A percentile compares a stretch with the other conserved stretches of the same genome.
Evolutionary conservation across 768 basidiomycete species (phyloP).

Genomic region (Lepiota venenata): DNA sequence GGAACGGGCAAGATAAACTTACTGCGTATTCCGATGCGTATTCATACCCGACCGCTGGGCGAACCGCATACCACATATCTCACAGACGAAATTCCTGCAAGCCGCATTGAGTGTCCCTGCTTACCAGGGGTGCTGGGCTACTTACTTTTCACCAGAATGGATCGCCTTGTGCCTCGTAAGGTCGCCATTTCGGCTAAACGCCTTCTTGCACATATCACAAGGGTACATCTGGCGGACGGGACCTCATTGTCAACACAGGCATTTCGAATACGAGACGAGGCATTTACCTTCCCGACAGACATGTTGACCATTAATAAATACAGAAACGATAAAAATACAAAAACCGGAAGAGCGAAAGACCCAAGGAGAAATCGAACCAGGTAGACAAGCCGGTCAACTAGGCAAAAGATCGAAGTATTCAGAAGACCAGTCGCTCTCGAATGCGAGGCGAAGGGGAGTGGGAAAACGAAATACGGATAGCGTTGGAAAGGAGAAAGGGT

Average conservation of each 20-base stretch:
- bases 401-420: background rate
- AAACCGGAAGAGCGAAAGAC: background rate
- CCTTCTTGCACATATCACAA: constrained; percentile 44
- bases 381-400: background rate
- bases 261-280: background rate
- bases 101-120: too few species aligned
- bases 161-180: constrained; percentile 51
- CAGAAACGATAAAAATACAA: background rate
- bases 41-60: constrained; percentile 57
- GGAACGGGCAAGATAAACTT: constrained; percentile 21
- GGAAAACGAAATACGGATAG: background rate
- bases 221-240: constrained; percentile 19
- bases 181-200: constrained; percentile 57
- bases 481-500: too few species aligned
- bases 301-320: background rate
- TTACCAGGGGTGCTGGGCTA: constrained; percentile 3
- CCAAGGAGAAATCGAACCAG: background rate
- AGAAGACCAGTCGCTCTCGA: constrained; percentile 10
- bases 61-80: constrained; percentile 51
- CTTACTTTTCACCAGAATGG: constrained; percentile 52
- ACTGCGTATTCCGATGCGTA: constrained; percentile 69
- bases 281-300: constrained; percentile 9
- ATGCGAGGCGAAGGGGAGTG: constrained; percentile 2
- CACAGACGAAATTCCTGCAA: constrained; percentile 49
- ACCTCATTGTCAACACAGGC: background rate